Percentiles rank a stretch among this genome's conserved stretches.
These are phyloP conservation scores for Mycena indigotica DNA, from an alignment of 768 basidiomycete genomes.

Conservation along the genomic window DNA sequence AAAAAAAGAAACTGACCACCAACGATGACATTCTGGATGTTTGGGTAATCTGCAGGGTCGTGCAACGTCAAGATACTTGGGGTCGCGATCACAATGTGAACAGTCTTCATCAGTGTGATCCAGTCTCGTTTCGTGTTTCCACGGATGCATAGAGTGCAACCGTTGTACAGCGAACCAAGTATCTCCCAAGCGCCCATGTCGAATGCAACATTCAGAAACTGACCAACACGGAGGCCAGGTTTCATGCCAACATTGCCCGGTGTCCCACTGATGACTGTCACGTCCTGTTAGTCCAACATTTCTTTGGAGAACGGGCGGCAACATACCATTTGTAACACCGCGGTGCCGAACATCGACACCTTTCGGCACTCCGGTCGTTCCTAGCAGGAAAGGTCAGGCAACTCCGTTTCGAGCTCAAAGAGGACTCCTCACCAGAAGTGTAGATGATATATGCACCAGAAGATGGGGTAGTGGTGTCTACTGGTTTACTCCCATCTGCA, in stretches of 20 bases:
- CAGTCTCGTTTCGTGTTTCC: slow-evolving; percentile 45
- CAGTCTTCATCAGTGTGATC: slow-evolving; percentile 43
- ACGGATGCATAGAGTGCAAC: slow-evolving; percentile 46
- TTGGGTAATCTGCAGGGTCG: slow-evolving; percentile 44
- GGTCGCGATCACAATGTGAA: slow-evolving; percentile 48
- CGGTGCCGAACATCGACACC: slow-evolving; percentile 49
- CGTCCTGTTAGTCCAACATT: neutral
- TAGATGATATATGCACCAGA: slow-evolving; percentile 49
- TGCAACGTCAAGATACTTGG: slow-evolving; percentile 46
- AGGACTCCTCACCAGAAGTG: slow-evolving; percentile 42
- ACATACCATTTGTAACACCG: slow-evolving; percentile 39
- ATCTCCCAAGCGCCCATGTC: slow-evolving; percentile 54
- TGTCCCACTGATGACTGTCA: slow-evolving; percentile 21
- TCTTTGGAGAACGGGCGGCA: slow-evolving; percentile 10
- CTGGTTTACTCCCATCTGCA: slow-evolving; percentile 21
- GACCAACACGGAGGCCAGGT: slow-evolving; percentile 43
- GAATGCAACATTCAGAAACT: slow-evolving; percentile 48
- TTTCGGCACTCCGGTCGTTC: slow-evolving; percentile 49
- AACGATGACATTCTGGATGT: slow-evolving; percentile 43
- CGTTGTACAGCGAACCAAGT: slow-evolving; percentile 45
- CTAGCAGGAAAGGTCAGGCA: slow-evolving; percentile 24
- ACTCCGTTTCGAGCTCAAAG: neutral
- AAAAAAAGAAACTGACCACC: slow-evolving; percentile 22
- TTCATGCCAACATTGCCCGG: slow-evolving; percentile 48
- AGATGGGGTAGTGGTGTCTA: slow-evolving; percentile 26